Evolutionary conservation across 192 early-diverging fungal genomes (phyloP).

Genomic region (Coemansia sp.): DNA sequence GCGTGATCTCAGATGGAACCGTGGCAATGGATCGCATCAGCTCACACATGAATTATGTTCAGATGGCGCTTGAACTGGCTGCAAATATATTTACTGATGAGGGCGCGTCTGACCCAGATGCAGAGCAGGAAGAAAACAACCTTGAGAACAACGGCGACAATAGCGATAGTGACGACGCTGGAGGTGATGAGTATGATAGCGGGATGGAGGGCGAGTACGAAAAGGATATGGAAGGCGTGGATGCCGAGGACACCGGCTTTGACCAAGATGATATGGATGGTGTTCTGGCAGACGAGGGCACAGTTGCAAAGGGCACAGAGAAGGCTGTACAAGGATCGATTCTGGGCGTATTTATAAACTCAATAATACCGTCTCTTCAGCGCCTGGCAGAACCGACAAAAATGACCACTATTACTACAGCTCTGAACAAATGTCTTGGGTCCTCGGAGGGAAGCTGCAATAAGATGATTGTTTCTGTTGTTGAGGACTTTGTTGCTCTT

Average conservation of each 20-base stretch:
- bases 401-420: conserved; percentile 29
- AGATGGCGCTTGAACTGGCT: conserved; percentile 75
- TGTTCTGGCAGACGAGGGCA: conserved; percentile 50
- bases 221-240: conserved; percentile 23
- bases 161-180: conserved; percentile 23
- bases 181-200: conserved; percentile 46
- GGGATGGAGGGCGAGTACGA: conserved; percentile 49
- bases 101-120: conserved; percentile 25
- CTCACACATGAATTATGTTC: conserved; percentile 34
- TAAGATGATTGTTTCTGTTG: conserved; percentile 50
- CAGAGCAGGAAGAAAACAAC: conserved; percentile 5
- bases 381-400: conserved; percentile 43
- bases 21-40: conserved; percentile 20
- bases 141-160: background rate
- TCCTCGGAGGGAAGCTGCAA: conserved; percentile 31
- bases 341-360: conserved; percentile 48
- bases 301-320: conserved; percentile 42
- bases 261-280: conserved; percentile 54
- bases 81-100: conserved; percentile 80
- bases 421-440: conserved; percentile 24
- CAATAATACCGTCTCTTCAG: conserved; percentile 35
- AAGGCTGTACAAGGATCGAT: conserved; percentile 49
- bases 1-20: conserved; percentile 10
- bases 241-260: conserved; percentile 54
- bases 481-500: conserved; percentile 59